Percentiles rank a stretch among this genome's conserved stretches.
These are phyloP conservation scores for Xylaria sp. DNA, from an alignment of 495 filamentous ascomycete species.

Conservation along the genomic window DNA sequence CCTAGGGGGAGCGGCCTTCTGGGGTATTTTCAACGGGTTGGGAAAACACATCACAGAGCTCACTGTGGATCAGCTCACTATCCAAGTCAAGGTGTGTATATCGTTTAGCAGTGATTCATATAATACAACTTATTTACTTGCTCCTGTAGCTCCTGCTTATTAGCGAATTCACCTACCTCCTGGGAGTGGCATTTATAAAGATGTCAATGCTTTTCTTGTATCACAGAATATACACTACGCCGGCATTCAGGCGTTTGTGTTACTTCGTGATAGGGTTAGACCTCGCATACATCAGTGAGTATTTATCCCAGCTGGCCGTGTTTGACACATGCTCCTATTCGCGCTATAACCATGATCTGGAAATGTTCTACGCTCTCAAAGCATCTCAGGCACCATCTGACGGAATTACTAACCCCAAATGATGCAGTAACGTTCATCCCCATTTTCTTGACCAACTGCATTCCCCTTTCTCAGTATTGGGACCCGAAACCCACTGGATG, in stretches of 20 bases:
- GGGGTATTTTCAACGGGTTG: constrained; percentile 26
- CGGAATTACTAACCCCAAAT: background rate
- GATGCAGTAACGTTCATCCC: constrained; percentile 19
- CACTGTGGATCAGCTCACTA: background rate
- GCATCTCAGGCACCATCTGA: background rate
- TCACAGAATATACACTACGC: constrained; percentile 28
- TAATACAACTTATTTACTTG: background rate
- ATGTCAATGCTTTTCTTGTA: constrained; percentile 25
- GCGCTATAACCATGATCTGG: background rate
- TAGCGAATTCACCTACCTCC: constrained; percentile 23
- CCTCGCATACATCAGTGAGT: constrained; percentile 14
- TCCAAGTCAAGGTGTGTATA: constrained; percentile 13
- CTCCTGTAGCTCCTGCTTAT: constrained; percentile 22
- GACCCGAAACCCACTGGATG: constrained; percentile 25
- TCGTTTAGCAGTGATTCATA: background rate
- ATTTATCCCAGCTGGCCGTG: background rate
- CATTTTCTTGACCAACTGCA: constrained; percentile 28
- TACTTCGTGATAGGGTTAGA: constrained; percentile 18
- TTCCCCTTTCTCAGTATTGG: constrained; percentile 28
- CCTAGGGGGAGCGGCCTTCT: constrained; percentile 5
- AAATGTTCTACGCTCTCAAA: background rate
- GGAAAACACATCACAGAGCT: constrained; percentile 22
- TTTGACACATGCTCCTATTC: background rate
- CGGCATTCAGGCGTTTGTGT: constrained; percentile 22
- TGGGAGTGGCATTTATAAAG: constrained; percentile 11